Conservation (phyloP, 345 rosid genomes). For the Euclidium syriacum region DNA sequence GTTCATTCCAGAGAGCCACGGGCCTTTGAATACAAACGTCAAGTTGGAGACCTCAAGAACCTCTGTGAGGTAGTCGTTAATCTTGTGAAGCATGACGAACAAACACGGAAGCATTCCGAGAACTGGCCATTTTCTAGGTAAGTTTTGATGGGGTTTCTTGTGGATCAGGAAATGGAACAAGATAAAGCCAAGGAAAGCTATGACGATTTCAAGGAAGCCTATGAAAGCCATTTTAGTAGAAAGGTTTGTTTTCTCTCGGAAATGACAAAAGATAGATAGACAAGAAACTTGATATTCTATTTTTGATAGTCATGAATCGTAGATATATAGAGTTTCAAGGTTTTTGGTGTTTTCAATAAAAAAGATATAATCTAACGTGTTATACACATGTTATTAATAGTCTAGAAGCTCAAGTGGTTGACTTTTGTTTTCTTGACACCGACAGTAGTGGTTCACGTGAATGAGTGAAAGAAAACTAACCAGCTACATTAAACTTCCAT, state of each 20-base stretch:
- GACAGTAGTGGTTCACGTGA: too few relatives aligned
- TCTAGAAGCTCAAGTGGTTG: too few relatives aligned
- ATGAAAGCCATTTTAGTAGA: constrained; percentile 17
- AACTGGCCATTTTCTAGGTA: constrained; percentile 29
- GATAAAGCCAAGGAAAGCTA: constrained; percentile 9
- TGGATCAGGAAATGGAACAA: constrained; percentile 18
- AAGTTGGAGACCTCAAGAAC: constrained; percentile 16
- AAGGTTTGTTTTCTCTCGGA: background rate
- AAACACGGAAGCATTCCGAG: constrained; percentile 29
- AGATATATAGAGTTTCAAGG: background rate
- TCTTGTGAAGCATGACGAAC: constrained; percentile 1
- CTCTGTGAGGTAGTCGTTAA: constrained; percentile 21
- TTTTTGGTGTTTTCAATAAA: background rate
- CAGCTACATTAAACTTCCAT: too few relatives aligned
- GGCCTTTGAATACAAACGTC: constrained; percentile 27
- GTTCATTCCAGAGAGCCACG: constrained; percentile 29
- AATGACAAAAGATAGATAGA: background rate
- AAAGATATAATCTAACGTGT: too few relatives aligned
- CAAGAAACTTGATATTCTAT: background rate
- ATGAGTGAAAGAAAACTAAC: too few relatives aligned
- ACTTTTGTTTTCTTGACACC: too few relatives aligned
- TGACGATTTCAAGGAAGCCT: constrained; percentile 18
- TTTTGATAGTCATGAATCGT: background rate
- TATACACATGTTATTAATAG: too few relatives aligned
- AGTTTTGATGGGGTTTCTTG: constrained; percentile 14